Conservation (phyloP, 768 basidiomycete species). For the Boletus fagicola region DNA sequence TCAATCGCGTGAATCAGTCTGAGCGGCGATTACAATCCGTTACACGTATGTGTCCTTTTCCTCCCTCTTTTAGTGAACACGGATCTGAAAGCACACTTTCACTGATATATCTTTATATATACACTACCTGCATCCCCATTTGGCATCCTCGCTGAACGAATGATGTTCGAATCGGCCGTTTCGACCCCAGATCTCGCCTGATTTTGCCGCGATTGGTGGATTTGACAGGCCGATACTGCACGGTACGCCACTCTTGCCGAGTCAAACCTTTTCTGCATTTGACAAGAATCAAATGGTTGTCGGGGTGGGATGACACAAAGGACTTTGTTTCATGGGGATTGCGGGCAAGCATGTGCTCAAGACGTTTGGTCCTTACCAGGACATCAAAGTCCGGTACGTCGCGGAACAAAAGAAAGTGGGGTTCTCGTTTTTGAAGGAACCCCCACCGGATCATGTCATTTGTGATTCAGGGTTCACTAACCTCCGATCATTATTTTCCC, state of each 20-base stretch:
- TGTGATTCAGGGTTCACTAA: neutral
- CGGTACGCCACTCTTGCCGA: slow-evolving; percentile 34
- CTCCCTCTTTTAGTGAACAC: neutral
- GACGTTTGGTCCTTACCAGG: slow-evolving; percentile 78
- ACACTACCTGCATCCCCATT: neutral
- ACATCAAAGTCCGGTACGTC: slow-evolving; percentile 91
- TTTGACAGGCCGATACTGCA: slow-evolving; percentile 89
- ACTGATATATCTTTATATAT: neutral
- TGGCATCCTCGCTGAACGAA: neutral
- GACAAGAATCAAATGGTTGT: neutral
- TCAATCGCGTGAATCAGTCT: slow-evolving; percentile 45
- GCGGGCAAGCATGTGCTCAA: slow-evolving; percentile 91
- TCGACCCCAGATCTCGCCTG: slow-evolving; percentile 70
- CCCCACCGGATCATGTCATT: neutral
- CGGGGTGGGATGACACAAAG: slow-evolving; percentile 27
- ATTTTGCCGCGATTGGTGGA: slow-evolving; percentile 93
- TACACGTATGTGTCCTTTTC: slow-evolving; percentile 58
- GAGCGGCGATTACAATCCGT: slow-evolving; percentile 89
- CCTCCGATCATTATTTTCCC: neutral
- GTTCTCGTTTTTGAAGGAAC: neutral
- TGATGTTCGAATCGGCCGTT: slow-evolving; percentile 1
- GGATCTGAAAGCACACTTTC: neutral
- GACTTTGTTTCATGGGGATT: slow-evolving; percentile 90
- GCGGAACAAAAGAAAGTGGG: neutral
- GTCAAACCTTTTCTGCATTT: neutral